Evolutionary conservation across 352 stramenopile species (phyloP).

Genomic region (Globisporangium middletonii): DNA sequence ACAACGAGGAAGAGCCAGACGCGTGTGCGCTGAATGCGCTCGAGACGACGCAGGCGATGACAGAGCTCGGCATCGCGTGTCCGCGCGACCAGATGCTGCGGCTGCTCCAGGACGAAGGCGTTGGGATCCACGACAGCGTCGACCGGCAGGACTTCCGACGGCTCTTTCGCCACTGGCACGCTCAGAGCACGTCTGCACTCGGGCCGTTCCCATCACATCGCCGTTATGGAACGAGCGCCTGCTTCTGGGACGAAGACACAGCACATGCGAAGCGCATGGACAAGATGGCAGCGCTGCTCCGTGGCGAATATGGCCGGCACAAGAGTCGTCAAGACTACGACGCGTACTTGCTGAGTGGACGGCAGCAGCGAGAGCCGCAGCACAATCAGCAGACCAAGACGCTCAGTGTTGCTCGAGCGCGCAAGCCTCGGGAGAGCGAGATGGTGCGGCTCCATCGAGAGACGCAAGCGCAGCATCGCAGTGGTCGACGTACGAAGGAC

Average conservation of each 20-base stretch:
- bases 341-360: conserved; percentile 24
- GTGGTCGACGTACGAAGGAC: background rate
- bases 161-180: conserved; percentile 33
- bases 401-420: background rate
- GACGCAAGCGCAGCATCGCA: background rate
- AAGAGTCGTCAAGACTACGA: conserved; percentile 41
- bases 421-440: conserved; percentile 8
- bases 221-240: background rate
- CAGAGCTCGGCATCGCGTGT: conserved; percentile 57
- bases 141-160: conserved; percentile 26
- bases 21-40: conserved; percentile 26
- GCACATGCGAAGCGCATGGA: conserved; percentile 11
- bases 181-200: conserved; percentile 15
- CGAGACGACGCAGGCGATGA: conserved; percentile 59
- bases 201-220: conserved; percentile 4
- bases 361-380: conserved; percentile 3
- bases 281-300: conserved; percentile 13
- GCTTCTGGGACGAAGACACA: conserved; percentile 7
- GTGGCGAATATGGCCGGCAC: conserved; percentile 26
- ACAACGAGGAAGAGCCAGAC: conserved; percentile 6
- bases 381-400: background rate
- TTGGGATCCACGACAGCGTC: conserved; percentile 31
- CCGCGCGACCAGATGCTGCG: conserved; percentile 56
- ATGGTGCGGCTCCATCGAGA: conserved; percentile 2
- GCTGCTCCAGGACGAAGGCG: conserved; percentile 42